Percentiles rank a stretch among this genome's conserved stretches.
These are phyloP conservation scores for Epichloe aotearoae DNA, from an alignment of 2,329 filamentous ascomycete genomes.

Conservation along the genomic window DNA sequence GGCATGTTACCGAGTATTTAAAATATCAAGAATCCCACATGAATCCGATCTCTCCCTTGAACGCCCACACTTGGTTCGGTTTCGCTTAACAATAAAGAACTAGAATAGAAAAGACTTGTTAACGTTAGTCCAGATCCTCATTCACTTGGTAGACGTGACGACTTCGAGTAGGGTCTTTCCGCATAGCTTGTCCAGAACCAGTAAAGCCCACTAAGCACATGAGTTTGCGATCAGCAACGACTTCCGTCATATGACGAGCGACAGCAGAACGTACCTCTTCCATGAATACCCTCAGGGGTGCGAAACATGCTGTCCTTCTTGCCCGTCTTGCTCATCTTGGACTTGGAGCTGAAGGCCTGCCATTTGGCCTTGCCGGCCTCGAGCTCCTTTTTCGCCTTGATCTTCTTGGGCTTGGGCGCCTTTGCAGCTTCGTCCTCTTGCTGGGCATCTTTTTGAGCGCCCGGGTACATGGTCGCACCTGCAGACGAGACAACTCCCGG, in stretches of 20 bases:
- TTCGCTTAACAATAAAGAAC: constrained; percentile 2
- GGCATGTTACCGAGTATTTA: constrained; percentile 23
- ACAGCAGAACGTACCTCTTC: constrained; percentile 51
- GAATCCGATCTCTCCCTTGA: constrained; percentile 9
- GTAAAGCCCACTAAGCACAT: constrained; percentile 70
- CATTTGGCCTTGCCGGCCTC: constrained; percentile 87
- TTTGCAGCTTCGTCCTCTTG: constrained; percentile 55
- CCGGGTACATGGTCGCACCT: constrained; percentile 44
- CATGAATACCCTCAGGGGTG: constrained; percentile 74
- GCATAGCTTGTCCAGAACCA: constrained; percentile 89
- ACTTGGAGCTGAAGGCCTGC: constrained; percentile 81
- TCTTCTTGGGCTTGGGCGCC: constrained; percentile 71
- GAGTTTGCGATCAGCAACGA: constrained; percentile 10
- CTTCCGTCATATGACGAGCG: not conserved
- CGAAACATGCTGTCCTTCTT: constrained; percentile 98
- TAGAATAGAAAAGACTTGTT: not conserved
- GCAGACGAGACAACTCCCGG: constrained; percentile 38
- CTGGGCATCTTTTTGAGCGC: constrained; percentile 48
- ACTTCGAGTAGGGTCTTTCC: constrained; percentile 71
- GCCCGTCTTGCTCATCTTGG: constrained; percentile 48
- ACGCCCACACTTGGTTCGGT: constrained; percentile 6
- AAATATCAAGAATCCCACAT: constrained; percentile 11
- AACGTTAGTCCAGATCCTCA: constrained; percentile 54
- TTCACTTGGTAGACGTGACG: constrained; percentile 75
- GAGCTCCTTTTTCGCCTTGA: constrained; percentile 80